Evolutionary conservation across 371 early-diverging fungal species (phyloP), one percentile per base, ranked within the genome.

Genomic region (Rhizopus arrhizus): DNA sequence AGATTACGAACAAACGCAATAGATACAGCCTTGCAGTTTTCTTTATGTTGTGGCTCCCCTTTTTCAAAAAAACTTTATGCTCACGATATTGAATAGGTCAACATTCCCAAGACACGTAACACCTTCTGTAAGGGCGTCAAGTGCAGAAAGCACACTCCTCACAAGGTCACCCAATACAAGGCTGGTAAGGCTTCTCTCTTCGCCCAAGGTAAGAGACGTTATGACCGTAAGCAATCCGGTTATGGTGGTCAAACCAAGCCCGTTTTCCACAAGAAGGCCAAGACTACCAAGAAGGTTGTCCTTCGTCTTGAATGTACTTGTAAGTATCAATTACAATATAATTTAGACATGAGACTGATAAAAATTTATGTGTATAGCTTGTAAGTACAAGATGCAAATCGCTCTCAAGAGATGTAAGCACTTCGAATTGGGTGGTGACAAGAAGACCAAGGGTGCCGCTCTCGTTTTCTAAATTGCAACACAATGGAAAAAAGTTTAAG

Each of bases 231-330:
- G 87, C 95, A 95, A 83, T 84, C 86, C 58, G 95, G 95, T 80
- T 94, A 91, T 85, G 99, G 99, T 92, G 99, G 99, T 87, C 99
- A 99, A 88, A 99, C 97, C 83, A 99, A 97, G 91, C 99, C 99
- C 73, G 94, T 96, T 69, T 92, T 92, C 89, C 91, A 90, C 88
- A 92, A 92, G 87, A 85, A 85, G 61, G 97, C 96, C 75, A 97
- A 96, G 91, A 97, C 97, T 72, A 98, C 99, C 84, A 99, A 98
- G 92, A 99, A 99, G 92, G 85, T 98, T 75, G 97, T 97, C 56
- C 89, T 99, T 64, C 95, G 98, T 89, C 85, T 99, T 56, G 98
- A 99, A 86, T 99, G 99, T 89, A 93, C 91, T 65, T 46, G 68
- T 68, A 64, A 64, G 63, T 56, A 10, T 9, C 13, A 4, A 55